Evolutionary conservation across 345 rosid genomes (phyloP), one percentile per base, ranked within the genome.

Genomic region (Corymbia maculata): DNA sequence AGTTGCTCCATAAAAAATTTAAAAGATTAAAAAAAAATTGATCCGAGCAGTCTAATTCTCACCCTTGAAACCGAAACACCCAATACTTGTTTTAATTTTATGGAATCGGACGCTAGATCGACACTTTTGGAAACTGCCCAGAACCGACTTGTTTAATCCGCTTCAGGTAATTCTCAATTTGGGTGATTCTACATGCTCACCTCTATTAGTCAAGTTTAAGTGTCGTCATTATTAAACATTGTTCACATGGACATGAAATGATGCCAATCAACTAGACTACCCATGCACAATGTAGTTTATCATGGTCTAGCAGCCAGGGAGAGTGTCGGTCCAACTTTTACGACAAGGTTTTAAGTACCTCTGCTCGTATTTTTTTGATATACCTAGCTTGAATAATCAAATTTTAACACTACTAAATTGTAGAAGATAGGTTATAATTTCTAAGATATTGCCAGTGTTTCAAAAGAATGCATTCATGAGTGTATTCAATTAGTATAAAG

Each of bases 161-260:
- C 0, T 55, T 55, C 1, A 19, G 0, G 24, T 0, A 1, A 0
- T 4, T 55, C 9, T 2, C 2, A 0, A 0, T 55, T 55, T 2
- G 0, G 4, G 9, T 55, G 0, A 8, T 55, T 55, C 2, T 55
- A 22, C 8, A 21, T 21, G 61, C 61, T 55, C 28, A 22, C 22
- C 28, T 26, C 61, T 55, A 55, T 5, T 55, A 55, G 26, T 55
- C 22, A 12, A 55, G 24, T 55, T 55, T 55, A 28, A 55, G 2
- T 55, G 22, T 55, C 22, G 0, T 22, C 61, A 55, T 55, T 5
- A 22, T 55, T 55, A 55, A 55, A 22, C 61, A 55, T 4, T 9
- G 61, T 55, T 55, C 61, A 24, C 28, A 9, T 55, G 61, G 61
- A 55, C 12, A 21, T 22, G 28, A 22, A 55, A 4, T 55, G 9